Percentiles rank a stretch among this genome's conserved stretches.
Conservation (phyloP, 2,329 filamentous ascomycete species). For the Boeremia lycopersici region DNA sequence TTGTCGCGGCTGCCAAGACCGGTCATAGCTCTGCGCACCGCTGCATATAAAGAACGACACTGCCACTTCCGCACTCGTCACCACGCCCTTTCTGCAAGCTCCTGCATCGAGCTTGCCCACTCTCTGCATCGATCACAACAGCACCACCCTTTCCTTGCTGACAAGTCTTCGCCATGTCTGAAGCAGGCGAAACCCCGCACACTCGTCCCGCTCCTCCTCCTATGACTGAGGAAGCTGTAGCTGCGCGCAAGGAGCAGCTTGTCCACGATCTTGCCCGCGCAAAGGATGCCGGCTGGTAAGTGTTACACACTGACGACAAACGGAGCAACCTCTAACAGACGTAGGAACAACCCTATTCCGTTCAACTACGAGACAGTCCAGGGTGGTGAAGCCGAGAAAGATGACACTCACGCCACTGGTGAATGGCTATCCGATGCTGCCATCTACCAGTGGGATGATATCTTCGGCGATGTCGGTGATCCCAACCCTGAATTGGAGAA, state of each 20-base stretch:
- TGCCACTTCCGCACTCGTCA: not conserved
- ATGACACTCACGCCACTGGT: slow-evolving; percentile 29
- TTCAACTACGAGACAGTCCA: slow-evolving; percentile 56
- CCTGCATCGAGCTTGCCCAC: not conserved
- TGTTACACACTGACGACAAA: not conserved
- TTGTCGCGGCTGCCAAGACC: no score
- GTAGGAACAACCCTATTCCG: slow-evolving; percentile 46
- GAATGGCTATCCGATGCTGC: slow-evolving; percentile 62
- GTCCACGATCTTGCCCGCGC: slow-evolving; percentile 33
- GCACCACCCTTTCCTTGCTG: not conserved
- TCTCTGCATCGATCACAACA: not conserved
- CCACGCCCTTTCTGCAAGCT: not conserved
- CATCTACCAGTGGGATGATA: slow-evolving; percentile 83
- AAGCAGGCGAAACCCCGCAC: slow-evolving; percentile 7
- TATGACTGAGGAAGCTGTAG: slow-evolving; percentile 9
- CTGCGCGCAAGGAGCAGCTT: slow-evolving; percentile 33
- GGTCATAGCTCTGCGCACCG: slow-evolving; percentile 1
- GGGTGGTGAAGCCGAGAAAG: slow-evolving; percentile 29
- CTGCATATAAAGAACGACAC: slow-evolving; percentile 5
- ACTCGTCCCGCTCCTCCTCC: slow-evolving; percentile 7
- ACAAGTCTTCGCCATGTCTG: slow-evolving; percentile 5
- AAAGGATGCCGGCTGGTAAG: slow-evolving; percentile 53
- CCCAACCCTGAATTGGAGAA: slow-evolving; percentile 71
- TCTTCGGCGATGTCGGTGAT: slow-evolving; percentile 85
- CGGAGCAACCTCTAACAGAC: not conserved